Evolutionary conservation across 108 stramenopile genomes (phyloP).

Genomic region (Cyclotella sp.): DNA sequence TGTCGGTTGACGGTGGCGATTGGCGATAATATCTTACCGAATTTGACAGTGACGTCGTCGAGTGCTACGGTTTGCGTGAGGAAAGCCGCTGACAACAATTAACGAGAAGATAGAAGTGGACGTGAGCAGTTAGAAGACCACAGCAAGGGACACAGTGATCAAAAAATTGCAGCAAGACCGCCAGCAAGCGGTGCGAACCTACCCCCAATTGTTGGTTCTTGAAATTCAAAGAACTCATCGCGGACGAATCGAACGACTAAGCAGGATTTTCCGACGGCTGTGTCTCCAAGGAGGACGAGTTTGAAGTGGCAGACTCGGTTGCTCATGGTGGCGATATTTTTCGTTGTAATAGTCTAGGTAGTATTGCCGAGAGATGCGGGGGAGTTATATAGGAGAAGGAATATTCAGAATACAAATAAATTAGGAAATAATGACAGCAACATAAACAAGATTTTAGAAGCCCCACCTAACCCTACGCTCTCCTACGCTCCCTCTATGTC

Average conservation of each 20-base stretch:
- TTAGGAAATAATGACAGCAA: too few species aligned
- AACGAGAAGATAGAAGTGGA: conserved; percentile 2
- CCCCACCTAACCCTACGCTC: too few species aligned
- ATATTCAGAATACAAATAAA: too few species aligned
- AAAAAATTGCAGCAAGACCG: background rate
- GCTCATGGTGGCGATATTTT: conserved; percentile 21
- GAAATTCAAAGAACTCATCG: conserved; percentile 99
- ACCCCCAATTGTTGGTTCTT: conserved; percentile 98
- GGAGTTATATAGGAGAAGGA: too few species aligned
- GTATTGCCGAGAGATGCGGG: too few species aligned
- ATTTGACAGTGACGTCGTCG: conserved; percentile 96
- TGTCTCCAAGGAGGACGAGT: conserved; percentile 98
- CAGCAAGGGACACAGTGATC: background rate
- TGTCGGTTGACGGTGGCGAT: background rate
- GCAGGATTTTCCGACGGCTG: conserved; percentile 98
- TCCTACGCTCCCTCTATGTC: too few species aligned
- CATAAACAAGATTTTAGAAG: too few species aligned
- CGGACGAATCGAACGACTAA: conserved; percentile 98
- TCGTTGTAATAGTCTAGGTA: background rate
- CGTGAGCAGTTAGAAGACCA: background rate
- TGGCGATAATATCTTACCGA: conserved; percentile 30
- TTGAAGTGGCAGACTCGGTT: conserved; percentile 97
- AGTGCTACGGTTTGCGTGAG: conserved; percentile 95
- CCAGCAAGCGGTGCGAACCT: conserved; percentile 31
- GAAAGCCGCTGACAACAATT: conserved; percentile 83